These are phyloP conservation scores for Acer campestre DNA, from an alignment of 345 rosid species.

Conservation along the genomic window DNA sequence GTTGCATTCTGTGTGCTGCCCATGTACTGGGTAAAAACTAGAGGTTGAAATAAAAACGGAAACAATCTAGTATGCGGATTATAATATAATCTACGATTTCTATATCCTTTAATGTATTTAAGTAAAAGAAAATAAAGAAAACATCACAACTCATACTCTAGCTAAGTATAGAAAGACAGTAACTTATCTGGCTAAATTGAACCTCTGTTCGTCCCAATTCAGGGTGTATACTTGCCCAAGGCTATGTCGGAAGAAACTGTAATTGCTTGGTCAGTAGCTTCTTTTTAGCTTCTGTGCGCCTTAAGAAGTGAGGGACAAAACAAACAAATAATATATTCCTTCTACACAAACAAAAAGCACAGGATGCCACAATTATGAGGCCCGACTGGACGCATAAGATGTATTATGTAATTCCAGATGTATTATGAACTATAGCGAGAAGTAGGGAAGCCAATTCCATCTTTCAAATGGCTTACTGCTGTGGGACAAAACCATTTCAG, in stretches of 20 bases:
- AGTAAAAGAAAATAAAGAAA: not conserved
- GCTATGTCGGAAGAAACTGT: not conserved
- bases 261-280: not conserved
- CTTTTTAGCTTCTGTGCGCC: not conserved
- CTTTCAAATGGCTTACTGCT: conserved; percentile 62
- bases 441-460: conserved; percentile 57
- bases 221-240: not conserved
- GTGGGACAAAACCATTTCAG: conserved; percentile 81
- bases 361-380: not conserved
- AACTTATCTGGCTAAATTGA: not conserved
- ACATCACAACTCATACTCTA: not conserved
- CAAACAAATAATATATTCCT: conserved; percentile 6
- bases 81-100: not conserved
- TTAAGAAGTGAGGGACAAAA: not conserved
- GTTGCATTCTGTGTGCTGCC: not conserved
- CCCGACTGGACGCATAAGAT: not conserved
- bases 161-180: conserved; percentile 1
- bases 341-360: not conserved
- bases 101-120: not conserved
- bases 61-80: not conserved
- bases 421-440: conserved; percentile 44
- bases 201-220: not conserved
- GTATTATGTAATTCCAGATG: conserved; percentile 20
- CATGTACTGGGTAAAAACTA: not conserved
- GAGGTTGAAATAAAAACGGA: not conserved